Evolutionary conservation across 2,329 filamentous ascomycete species (phyloP).

Genomic region (Diplodia scrobiculata): DNA sequence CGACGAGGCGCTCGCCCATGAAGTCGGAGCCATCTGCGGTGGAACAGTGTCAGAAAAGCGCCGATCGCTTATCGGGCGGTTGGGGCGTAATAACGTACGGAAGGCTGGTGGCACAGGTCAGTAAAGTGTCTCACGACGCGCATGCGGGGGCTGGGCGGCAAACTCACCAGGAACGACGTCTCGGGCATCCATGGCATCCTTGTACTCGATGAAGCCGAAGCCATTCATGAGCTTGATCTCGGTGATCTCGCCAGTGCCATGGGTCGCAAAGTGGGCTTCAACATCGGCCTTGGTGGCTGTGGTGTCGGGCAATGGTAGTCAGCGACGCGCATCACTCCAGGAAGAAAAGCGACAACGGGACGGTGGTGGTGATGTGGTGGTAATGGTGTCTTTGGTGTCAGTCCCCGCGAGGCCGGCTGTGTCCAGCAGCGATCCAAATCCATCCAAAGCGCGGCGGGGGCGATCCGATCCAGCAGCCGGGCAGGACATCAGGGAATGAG

Average conservation of each 20-base stretch:
- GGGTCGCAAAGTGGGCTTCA: slow-evolving; percentile 90
- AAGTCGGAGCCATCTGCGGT: slow-evolving; percentile 87
- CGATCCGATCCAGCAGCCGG: slow-evolving; percentile 23
- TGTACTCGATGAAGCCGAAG: slow-evolving; percentile 99
- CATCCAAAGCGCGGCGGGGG: slow-evolving; percentile 30
- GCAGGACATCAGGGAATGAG: slow-evolving; percentile 34
- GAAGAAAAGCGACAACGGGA: slow-evolving; percentile 28
- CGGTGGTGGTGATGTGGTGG: slow-evolving; percentile 9
- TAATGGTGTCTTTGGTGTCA: slow-evolving; percentile 10
- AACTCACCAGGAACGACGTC: slow-evolving; percentile 94
- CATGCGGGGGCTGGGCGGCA: slow-evolving; percentile 27
- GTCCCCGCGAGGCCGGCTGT: slow-evolving; percentile 23
- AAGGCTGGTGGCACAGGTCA: slow-evolving; percentile 51
- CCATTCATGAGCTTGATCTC: slow-evolving; percentile 99
- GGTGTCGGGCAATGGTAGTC: slow-evolving; percentile 48
- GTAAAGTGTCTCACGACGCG: slow-evolving; percentile 31
- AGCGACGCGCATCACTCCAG: slow-evolving; percentile 43
- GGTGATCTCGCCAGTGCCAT: slow-evolving; percentile 95
- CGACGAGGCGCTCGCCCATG: slow-evolving; percentile 95
- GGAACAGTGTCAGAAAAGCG: slow-evolving; percentile 28
- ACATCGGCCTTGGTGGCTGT: slow-evolving; percentile 95
- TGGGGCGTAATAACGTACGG: slow-evolving; percentile 51
- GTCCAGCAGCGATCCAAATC: slow-evolving; percentile 30
- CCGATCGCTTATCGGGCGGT: slow-evolving; percentile 24
- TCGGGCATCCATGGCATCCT: slow-evolving; percentile 95